phyloP scores from a whole-genome alignment of 352 stramenopile genomes.

The Saprolegnia diclina region DNA sequence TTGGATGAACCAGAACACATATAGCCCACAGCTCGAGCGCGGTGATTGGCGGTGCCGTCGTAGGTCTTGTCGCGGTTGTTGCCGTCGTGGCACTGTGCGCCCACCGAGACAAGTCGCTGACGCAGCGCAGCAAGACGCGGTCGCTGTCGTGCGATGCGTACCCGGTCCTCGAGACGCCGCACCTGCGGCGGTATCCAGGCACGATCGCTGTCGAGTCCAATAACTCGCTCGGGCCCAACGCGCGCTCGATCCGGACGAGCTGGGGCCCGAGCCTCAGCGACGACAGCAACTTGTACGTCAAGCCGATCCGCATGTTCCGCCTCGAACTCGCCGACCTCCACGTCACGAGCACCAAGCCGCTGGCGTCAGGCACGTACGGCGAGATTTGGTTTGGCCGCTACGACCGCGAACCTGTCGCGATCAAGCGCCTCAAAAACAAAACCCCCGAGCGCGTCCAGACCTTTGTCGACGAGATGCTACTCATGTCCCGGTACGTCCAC shows the following conservation, averaged over 20 bases:
- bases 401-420: background rate
- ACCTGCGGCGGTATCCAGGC: background rate
- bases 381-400: constrained; percentile 15
- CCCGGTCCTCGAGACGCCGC: background rate
- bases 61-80: background rate
- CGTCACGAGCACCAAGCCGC: background rate
- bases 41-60: background rate
- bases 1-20: background rate
- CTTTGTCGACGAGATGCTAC: constrained; percentile 49
- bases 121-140: background rate
- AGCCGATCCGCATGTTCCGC: background rate
- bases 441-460: constrained; percentile 32
- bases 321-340: constrained; percentile 14
- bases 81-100: background rate
- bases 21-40: no score
- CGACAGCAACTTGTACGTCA: background rate
- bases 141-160: background rate
- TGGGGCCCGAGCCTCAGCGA: background rate
- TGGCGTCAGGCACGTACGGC: constrained; percentile 11
- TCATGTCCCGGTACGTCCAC: constrained; percentile 31
- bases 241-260: background rate
- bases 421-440: constrained; percentile 7
- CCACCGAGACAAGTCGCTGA: background rate
- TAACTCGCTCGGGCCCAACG: background rate
- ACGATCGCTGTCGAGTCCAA: background rate